A percentile compares a stretch with the other conserved stretches of the same genome.
phyloP scores from a whole-genome alignment of 75 land plant species.

The Pinus tabuliformis region DNA sequence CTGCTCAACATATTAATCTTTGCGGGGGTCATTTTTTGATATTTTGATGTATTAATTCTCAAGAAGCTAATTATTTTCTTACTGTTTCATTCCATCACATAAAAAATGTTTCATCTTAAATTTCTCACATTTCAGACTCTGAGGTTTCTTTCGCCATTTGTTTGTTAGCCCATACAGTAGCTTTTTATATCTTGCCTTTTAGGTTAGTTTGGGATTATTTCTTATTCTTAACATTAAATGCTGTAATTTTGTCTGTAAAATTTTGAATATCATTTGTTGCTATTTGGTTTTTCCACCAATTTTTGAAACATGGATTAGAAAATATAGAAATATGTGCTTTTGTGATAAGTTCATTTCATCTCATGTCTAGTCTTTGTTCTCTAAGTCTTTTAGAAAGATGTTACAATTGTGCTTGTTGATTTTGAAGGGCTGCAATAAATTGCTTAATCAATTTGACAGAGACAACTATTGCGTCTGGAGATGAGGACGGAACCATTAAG shows the following conservation, averaged over 20 bases:
- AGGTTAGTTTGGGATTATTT: neutral
- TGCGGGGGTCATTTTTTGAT: too few relatives aligned
- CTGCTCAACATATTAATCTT: too few relatives aligned
- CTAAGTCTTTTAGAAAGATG: neutral
- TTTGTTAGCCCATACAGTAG: neutral
- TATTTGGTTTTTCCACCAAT: neutral
- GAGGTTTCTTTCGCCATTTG: neutral
- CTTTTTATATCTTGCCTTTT: neutral
- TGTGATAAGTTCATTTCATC: neutral
- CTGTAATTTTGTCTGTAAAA: neutral
- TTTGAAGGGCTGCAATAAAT: slow-evolving; percentile 64
- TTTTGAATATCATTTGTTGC: neutral
- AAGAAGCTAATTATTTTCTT: neutral
- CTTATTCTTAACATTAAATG: neutral
- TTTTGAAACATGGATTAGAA: neutral
- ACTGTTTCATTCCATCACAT: too few relatives aligned
- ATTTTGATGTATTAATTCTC: neutral
- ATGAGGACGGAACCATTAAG: slow-evolving; percentile 93
- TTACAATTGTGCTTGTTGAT: slow-evolving; percentile 3
- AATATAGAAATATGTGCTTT: neutral
- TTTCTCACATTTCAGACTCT: neutral
- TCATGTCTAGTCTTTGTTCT: neutral
- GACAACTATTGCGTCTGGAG: slow-evolving; percentile 83
- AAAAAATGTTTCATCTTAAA: neutral
- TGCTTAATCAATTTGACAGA: slow-evolving; percentile 74